These are phyloP conservation scores for Lachnellula willkommii DNA, from an alignment of 2,329 filamentous ascomycete genomes.

Conservation along the genomic window DNA sequence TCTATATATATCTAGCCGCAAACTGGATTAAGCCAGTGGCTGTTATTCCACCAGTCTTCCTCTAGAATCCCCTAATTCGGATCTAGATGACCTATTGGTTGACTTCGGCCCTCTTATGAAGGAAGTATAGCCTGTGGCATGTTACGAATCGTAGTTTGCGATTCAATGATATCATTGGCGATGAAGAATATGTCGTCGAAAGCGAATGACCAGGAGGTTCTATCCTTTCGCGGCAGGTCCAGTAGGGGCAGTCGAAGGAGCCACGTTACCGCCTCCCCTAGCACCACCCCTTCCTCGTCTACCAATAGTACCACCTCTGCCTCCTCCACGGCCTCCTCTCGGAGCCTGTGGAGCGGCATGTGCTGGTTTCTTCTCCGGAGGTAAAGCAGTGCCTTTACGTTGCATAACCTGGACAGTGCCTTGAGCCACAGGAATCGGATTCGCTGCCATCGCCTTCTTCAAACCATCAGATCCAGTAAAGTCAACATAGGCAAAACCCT, in stretches of 20 bases:
- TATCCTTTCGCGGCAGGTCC: conserved; percentile 25
- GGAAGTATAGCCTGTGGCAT: neutral
- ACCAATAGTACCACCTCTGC: conserved; percentile 16
- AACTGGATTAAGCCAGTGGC: no score
- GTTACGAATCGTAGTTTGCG: neutral
- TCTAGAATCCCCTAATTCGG: no score
- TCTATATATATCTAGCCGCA: no score
- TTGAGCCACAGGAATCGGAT: conserved; percentile 75
- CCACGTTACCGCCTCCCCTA: conserved; percentile 18
- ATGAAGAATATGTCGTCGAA: neutral
- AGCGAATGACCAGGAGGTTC: neutral
- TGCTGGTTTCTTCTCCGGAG: conserved; percentile 70
- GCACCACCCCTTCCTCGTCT: conserved; percentile 21
- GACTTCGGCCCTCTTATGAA: no score
- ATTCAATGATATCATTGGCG: neutral
- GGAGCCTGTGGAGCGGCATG: conserved; percentile 16
- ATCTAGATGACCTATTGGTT: no score
- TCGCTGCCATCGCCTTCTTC: conserved; percentile 73
- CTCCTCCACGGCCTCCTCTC: conserved; percentile 21
- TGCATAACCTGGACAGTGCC: conserved; percentile 84
- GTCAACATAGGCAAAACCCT: conserved; percentile 90
- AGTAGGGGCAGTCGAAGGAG: conserved; percentile 20
- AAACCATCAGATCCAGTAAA: conserved; percentile 70
- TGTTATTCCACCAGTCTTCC: no score
- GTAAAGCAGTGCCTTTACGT: conserved; percentile 73